phyloP scores from a whole-genome alignment of 2,329 filamentous ascomycete species.

The Coniella vitis region DNA sequence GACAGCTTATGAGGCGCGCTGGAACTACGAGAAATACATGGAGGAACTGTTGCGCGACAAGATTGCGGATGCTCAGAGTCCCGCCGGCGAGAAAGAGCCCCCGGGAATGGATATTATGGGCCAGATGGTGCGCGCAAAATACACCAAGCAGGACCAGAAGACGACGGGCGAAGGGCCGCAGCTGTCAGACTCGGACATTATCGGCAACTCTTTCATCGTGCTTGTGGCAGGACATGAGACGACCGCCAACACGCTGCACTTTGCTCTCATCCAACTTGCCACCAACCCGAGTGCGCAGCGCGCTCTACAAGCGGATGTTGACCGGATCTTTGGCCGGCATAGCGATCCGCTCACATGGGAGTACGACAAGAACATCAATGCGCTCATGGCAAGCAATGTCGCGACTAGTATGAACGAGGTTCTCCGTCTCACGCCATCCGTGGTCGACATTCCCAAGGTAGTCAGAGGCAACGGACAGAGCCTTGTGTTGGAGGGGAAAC shows the following conservation, averaged over 20 bases:
- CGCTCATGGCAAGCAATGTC: slow-evolving; percentile 61
- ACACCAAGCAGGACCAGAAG: slow-evolving; percentile 22
- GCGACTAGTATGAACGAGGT: slow-evolving; percentile 75
- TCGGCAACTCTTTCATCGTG: slow-evolving; percentile 65
- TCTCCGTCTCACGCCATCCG: slow-evolving; percentile 64
- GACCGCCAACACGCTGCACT: slow-evolving; percentile 69
- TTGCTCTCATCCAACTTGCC: slow-evolving; percentile 61
- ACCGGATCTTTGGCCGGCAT: slow-evolving; percentile 51
- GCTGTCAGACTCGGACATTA: slow-evolving; percentile 57
- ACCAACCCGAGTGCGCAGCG: slow-evolving; percentile 57
- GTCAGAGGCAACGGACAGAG: slow-evolving; percentile 46
- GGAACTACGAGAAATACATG: slow-evolving; percentile 64
- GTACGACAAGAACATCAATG: slow-evolving; percentile 60
- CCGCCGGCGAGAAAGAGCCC: slow-evolving; percentile 22
- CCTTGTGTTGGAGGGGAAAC: slow-evolving; percentile 51
- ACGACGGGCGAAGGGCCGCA: slow-evolving; percentile 23
- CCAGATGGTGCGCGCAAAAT: slow-evolving; percentile 39
- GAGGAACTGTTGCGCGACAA: slow-evolving; percentile 60
- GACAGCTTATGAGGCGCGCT: slow-evolving; percentile 42
- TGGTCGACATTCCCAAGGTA: slow-evolving; percentile 65
- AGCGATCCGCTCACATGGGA: slow-evolving; percentile 57
- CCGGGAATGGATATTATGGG: slow-evolving; percentile 47
- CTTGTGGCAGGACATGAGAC: slow-evolving; percentile 75
- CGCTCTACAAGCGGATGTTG: slow-evolving; percentile 61
- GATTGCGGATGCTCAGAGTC: slow-evolving; percentile 32